Evolutionary conservation across 2,329 filamentous ascomycete species (phyloP).

Genomic region (Dryadomyces quercivorus): DNA sequence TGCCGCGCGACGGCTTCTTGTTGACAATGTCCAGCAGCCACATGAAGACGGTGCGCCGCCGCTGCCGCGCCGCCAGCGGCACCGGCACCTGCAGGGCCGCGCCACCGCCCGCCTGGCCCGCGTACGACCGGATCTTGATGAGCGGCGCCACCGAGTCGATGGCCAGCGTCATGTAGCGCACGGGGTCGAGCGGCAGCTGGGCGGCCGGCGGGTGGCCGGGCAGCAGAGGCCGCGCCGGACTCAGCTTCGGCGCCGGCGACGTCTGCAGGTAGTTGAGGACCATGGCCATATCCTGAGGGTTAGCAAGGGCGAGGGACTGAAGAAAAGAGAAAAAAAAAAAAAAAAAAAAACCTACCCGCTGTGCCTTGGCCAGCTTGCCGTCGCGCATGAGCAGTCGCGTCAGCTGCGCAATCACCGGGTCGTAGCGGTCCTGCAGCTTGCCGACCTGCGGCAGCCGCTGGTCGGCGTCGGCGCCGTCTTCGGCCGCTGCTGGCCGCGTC

Average conservation of each 20-base stretch:
- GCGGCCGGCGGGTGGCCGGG: conserved; percentile 64
- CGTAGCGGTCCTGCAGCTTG: conserved; percentile 71
- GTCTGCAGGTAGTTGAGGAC: conserved; percentile 80
- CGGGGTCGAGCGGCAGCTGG: conserved; percentile 77
- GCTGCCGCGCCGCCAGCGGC: conserved; percentile 62
- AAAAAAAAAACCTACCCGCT: conserved; percentile 53
- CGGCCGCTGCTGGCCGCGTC: background rate
- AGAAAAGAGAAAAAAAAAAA: background rate
- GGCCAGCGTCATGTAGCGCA: conserved; percentile 78
- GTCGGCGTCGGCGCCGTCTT: background rate
- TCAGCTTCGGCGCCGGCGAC: conserved; percentile 64
- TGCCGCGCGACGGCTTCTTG: conserved; percentile 63
- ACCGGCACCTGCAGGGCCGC: conserved; percentile 69
- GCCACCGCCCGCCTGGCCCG: conserved; percentile 77
- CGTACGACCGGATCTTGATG: conserved; percentile 63
- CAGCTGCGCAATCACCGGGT: conserved; percentile 73
- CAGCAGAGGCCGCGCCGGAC: conserved; percentile 57
- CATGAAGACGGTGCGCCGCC: conserved; percentile 64
- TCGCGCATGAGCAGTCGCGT: conserved; percentile 85
- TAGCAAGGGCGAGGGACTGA: background rate
- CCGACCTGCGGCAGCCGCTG: conserved; percentile 37
- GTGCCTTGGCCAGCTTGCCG: conserved; percentile 82
- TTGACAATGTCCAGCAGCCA: conserved; percentile 84
- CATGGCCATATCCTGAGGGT: conserved; percentile 62
- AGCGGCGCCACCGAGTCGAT: conserved; percentile 90